These are phyloP conservation scores for Sequoia sempervirens DNA, from an alignment of 75 land plant genomes.

Conservation along the genomic window DNA sequence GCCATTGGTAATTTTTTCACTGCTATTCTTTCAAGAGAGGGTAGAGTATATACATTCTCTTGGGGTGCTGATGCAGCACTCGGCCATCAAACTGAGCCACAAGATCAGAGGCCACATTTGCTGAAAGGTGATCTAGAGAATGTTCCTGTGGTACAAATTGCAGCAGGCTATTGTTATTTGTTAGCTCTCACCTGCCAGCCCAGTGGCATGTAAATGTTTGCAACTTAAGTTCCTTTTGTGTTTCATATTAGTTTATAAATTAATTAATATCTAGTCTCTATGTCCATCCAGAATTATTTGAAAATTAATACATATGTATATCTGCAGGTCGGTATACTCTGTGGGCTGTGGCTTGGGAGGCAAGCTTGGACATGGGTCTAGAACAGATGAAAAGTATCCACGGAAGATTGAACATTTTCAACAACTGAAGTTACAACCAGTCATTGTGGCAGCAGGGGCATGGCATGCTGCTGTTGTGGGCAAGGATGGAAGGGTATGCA, in stretches of 20 bases:
- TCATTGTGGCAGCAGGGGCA: slow-evolving; percentile 82
- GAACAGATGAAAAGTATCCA: slow-evolving; percentile 72
- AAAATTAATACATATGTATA: neutral
- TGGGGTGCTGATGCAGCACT: slow-evolving; percentile 76
- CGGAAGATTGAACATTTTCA: slow-evolving; percentile 67
- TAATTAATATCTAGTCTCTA: neutral
- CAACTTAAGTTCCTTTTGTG: neutral
- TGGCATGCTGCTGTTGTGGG: slow-evolving; percentile 97
- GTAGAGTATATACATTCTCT: slow-evolving; percentile 79
- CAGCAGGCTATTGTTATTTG: slow-evolving; percentile 89
- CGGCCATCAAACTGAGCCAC: slow-evolving; percentile 79
- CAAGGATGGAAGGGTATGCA: slow-evolving; percentile 79
- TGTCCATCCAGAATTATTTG: neutral
- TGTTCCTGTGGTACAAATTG: slow-evolving; percentile 91
- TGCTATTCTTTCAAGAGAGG: slow-evolving; percentile 80
- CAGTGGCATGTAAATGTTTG: slow-evolving; percentile 67
- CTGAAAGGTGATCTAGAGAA: slow-evolving; percentile 68
- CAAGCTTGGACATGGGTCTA: slow-evolving; percentile 83
- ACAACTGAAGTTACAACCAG: slow-evolving; percentile 61
- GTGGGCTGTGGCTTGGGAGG: slow-evolving; percentile 96
- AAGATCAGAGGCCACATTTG: slow-evolving; percentile 58
- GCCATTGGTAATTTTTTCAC: slow-evolving; percentile 95
- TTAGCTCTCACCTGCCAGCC: slow-evolving; percentile 82
- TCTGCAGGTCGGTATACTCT: slow-evolving; percentile 81
- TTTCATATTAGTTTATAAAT: neutral